Conservation (phyloP, 1,284 basidiomycete genomes). For the Irpex rosettiformis region DNA sequence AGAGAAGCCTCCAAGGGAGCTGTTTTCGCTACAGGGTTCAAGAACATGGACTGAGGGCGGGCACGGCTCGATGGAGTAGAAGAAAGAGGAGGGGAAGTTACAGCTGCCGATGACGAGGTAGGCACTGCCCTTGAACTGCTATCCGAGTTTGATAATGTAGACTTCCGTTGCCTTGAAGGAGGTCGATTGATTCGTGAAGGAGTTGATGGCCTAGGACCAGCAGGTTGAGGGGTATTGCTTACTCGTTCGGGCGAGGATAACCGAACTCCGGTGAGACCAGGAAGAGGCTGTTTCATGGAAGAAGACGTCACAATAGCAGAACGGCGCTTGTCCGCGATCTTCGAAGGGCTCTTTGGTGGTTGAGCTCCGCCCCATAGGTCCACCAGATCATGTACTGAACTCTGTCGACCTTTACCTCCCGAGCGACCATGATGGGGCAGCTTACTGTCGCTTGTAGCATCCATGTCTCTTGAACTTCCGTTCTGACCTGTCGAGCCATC, state of each 20-base stretch:
- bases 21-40: slow-evolving; percentile 55
- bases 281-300: slow-evolving; percentile 20
- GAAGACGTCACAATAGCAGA: slow-evolving; percentile 26
- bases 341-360: slow-evolving; percentile 19
- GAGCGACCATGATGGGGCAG: slow-evolving; percentile 10
- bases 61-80: slow-evolving; percentile 23
- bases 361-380: slow-evolving; percentile 66
- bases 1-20: slow-evolving; percentile 28
- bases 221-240: slow-evolving; percentile 20
- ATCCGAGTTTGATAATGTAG: slow-evolving; percentile 7
- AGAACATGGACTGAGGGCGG: slow-evolving; percentile 74
- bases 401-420: slow-evolving; percentile 53
- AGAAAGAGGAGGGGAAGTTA: slow-evolving; percentile 17
- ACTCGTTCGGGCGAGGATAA: slow-evolving; percentile 23
- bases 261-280: slow-evolving; percentile 18
- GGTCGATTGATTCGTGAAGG: slow-evolving; percentile 17
- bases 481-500: neutral
- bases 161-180: slow-evolving; percentile 26
- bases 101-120: slow-evolving; percentile 6
- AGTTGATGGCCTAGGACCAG: slow-evolving; percentile 16
- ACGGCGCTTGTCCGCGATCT: slow-evolving; percentile 22
- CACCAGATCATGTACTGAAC: slow-evolving; percentile 76
- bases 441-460: slow-evolving; percentile 11
- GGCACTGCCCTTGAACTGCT: neutral
- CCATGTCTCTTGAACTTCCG: slow-evolving; percentile 11